These are phyloP conservation scores for Fonsecaea erecta DNA, from an alignment of 2,329 filamentous ascomycete species.

Conservation along the genomic window DNA sequence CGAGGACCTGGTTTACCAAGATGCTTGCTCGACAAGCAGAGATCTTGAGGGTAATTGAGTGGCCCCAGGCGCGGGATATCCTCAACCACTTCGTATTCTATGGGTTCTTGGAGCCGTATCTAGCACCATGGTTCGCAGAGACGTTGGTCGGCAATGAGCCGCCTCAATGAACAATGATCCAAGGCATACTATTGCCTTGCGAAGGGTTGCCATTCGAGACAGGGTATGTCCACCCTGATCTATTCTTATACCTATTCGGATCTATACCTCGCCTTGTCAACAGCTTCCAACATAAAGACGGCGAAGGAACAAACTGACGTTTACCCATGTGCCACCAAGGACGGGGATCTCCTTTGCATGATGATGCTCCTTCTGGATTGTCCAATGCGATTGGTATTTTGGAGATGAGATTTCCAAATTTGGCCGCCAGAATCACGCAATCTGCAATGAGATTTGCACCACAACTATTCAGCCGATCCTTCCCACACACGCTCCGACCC, in stretches of 20 bases:
- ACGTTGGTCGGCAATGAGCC: not conserved
- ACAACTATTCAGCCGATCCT: not conserved
- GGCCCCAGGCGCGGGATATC: constrained; percentile 9
- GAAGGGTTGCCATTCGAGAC: not conserved
- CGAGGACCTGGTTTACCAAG: constrained; percentile 14
- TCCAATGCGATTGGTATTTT: not conserved
- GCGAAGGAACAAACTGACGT: not conserved
- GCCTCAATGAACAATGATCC: not conserved
- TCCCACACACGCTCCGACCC: not conserved
- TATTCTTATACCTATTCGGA: not conserved
- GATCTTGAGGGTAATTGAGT: constrained; percentile 10
- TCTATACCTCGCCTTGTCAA: not conserved
- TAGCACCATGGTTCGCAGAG: constrained; percentile 19
- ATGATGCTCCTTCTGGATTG: not conserved
- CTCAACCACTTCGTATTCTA: constrained; percentile 17
- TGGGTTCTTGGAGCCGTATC: constrained; percentile 20
- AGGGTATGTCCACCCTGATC: not conserved
- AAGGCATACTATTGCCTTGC: not conserved
- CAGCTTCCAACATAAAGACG: not conserved
- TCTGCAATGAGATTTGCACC: constrained; percentile 12
- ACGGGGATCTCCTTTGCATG: not conserved
- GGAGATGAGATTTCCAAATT: not conserved
- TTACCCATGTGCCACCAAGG: not conserved
- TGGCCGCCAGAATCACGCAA: constrained; percentile 14
- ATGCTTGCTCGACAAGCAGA: constrained; percentile 13